Conservation (phyloP, 148 eudicot species). For the Amaranthus palmeri region DNA sequence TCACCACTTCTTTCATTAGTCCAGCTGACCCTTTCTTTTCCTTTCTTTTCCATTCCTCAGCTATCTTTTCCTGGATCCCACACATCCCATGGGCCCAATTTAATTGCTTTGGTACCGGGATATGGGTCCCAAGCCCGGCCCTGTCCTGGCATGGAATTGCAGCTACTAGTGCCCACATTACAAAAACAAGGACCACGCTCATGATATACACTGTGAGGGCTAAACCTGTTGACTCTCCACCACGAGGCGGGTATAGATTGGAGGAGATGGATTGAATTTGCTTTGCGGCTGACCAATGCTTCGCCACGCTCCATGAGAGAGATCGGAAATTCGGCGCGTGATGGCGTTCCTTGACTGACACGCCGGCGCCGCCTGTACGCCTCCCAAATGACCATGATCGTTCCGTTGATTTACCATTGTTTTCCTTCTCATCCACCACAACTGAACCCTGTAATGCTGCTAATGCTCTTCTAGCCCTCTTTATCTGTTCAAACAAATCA, state of each 20-base stretch:
- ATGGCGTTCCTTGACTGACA: conserved; percentile 28
- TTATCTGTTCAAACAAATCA: conserved; percentile 20
- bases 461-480: conserved; percentile 65
- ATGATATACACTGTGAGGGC: conserved; percentile 62
- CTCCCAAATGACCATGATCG: conserved; percentile 68
- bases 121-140: conserved; percentile 56
- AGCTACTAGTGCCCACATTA: conserved; percentile 83
- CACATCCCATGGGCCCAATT: conserved; percentile 61
- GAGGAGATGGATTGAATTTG: conserved; percentile 75
- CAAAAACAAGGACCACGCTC: conserved; percentile 60
- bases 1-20: conserved; percentile 66
- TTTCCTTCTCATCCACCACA: conserved; percentile 59
- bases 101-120: conserved; percentile 55
- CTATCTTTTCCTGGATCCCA: conserved; percentile 72
- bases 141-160: conserved; percentile 87
- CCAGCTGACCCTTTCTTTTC: conserved; percentile 79
- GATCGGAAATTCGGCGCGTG: conserved; percentile 49
- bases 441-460: conserved; percentile 52
- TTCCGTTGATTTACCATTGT: conserved; percentile 51
- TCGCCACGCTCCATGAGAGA: conserved; percentile 59
- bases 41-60: conserved; percentile 88
- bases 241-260: conserved; percentile 70
- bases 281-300: conserved; percentile 83
- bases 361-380: conserved; percentile 33
- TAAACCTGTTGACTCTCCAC: conserved; percentile 56